These are phyloP conservation scores for Mesembryanthemum crystallinum DNA, from an alignment of 148 eudicot species.

Conservation along the genomic window DNA sequence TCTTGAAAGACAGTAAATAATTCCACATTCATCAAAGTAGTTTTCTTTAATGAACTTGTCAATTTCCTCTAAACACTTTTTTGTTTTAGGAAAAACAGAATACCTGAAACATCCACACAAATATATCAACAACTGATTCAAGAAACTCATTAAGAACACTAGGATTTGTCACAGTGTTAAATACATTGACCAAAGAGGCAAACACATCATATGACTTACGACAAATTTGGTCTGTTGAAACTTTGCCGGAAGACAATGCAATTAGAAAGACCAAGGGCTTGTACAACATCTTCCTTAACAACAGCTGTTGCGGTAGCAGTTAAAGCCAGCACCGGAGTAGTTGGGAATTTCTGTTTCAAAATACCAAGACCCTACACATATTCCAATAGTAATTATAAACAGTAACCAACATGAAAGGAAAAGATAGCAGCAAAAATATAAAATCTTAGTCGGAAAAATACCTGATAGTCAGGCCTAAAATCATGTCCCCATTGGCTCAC, in stretches of 20 bases:
- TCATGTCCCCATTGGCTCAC: slow-evolving; percentile 99
- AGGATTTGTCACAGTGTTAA: neutral
- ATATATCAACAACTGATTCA: slow-evolving; percentile 3
- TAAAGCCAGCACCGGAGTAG: slow-evolving; percentile 84
- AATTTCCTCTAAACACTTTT: slow-evolving; percentile 89
- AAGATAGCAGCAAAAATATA: neutral
- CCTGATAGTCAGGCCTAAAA: slow-evolving; percentile 99
- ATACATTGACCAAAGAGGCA: slow-evolving; percentile 14
- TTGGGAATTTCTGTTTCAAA: slow-evolving; percentile 86
- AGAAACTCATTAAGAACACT: neutral
- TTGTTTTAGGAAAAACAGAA: slow-evolving; percentile 88
- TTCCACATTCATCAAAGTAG: slow-evolving; percentile 92
- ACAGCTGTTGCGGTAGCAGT: slow-evolving; percentile 97
- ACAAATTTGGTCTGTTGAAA: slow-evolving; percentile 90
- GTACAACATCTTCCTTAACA: slow-evolving; percentile 99
- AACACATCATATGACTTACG: slow-evolving; percentile 38
- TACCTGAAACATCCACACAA: slow-evolving; percentile 50
- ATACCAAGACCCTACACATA: slow-evolving; percentile 80
- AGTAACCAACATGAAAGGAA: slow-evolving; percentile 12
- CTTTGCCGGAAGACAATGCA: slow-evolving; percentile 94
- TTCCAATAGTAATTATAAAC: slow-evolving; percentile 18
- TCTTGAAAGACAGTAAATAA: slow-evolving; percentile 94
- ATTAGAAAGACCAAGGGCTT: slow-evolving; percentile 92
- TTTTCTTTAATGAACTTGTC: slow-evolving; percentile 64
- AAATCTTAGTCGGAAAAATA: slow-evolving; percentile 21